Evolutionary conservation across 2,329 filamentous ascomycete genomes (phyloP), one percentile per base, ranked within the genome.

Genomic region (Nannizzia gypsea): DNA sequence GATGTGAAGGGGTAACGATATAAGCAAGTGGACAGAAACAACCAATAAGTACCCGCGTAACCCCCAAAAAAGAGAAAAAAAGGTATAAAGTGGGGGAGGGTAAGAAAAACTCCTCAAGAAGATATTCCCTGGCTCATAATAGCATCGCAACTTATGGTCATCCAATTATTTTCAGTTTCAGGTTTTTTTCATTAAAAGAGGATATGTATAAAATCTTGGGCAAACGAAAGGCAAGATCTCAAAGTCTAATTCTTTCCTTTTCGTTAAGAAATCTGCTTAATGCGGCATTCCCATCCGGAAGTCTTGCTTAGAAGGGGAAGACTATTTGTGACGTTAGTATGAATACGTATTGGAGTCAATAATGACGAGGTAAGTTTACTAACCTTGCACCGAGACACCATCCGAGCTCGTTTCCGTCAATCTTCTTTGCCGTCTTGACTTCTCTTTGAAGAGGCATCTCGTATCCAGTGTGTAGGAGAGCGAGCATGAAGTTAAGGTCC

Each of bases 381-480:
- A 79, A 93, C 89, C 90, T 96, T 65, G 93, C 93, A 73, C 93
- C 93, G 70, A 99, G 80, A 77, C 92, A 97, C 93, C 93, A 99
- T 42, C 93, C 93, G 68, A 99, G 77, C 78, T 99, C 95, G 73
- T 96, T 96, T 60, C 85, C 86, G 78, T 95, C 92, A 71, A 99
- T 95, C 81, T 96, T 96, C 87, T 99, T 99, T 62, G 92, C 93
- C 71, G 96, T 95, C 80, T 89, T 92, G 65, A 99, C 90, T 75
- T 99, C 93, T 42, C 95, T 83, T 66, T 96, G 89, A 67, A 97
- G 86, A 3, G 92, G 92, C 90, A 99, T 96, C 66, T 97, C 93
- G 69, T 99, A 99, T 2, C 93, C 93, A 4, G 90, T 95, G 74
- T 97, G 91, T 59, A 97, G 78, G 60, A 99, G 79, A 26, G 89